These are phyloP conservation scores for Prunus persica DNA, from an alignment of 306 rosid genomes.

Conservation along the genomic window DNA sequence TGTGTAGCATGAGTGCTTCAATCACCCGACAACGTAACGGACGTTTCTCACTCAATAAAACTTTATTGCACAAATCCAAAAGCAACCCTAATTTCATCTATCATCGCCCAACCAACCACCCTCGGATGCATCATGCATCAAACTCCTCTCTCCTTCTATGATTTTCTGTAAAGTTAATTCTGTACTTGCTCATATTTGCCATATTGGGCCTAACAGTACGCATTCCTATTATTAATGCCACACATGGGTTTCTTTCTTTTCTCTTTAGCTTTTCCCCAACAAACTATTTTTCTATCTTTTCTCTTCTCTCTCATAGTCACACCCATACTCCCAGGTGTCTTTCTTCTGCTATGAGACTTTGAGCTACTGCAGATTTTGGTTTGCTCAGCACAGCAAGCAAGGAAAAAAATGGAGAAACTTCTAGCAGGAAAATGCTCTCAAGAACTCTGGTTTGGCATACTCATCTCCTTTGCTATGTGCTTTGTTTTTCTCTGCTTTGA, in stretches of 20 bases:
- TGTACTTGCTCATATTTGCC: not conserved
- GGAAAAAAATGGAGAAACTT: constrained; percentile 39
- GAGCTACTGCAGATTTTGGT: not conserved
- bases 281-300: not conserved
- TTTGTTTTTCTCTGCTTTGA: constrained; percentile 37
- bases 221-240: not conserved
- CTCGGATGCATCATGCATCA: too few species aligned
- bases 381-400: not conserved
- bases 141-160: not conserved
- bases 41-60: too few species aligned
- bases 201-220: not conserved
- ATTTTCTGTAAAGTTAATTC: too few species aligned
- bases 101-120: too few species aligned
- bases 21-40: too few species aligned
- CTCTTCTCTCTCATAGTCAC: not conserved
- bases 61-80: too few species aligned
- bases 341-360: not conserved
- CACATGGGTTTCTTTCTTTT: not conserved
- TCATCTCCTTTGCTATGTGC: constrained; percentile 40
- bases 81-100: too few species aligned
- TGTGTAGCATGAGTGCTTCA: too few species aligned
- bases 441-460: constrained; percentile 40
- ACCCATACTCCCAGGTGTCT: not conserved
- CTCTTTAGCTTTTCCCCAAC: not conserved
- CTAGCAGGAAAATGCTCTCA: constrained; percentile 25